These are phyloP conservation scores for Fusarium globosum DNA, from an alignment of 2,329 filamentous ascomycete genomes.

Conservation along the genomic window DNA sequence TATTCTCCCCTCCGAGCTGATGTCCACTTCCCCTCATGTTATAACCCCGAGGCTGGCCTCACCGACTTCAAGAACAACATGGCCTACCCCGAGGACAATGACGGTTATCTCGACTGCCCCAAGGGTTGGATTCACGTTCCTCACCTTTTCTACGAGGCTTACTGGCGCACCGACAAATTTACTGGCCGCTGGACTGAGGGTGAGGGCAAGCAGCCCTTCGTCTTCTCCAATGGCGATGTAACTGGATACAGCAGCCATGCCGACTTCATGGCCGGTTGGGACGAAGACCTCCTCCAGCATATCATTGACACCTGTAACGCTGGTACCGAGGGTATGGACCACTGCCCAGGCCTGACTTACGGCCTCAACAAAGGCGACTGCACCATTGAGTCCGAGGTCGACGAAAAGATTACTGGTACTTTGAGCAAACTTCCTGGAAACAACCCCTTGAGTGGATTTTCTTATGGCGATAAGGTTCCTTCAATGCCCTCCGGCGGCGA, in stretches of 20 bases:
- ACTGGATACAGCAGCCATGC: slow-evolving; percentile 78
- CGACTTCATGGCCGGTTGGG: slow-evolving; percentile 81
- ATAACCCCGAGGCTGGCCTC: slow-evolving; percentile 71
- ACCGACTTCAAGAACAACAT: slow-evolving; percentile 73
- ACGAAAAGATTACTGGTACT: slow-evolving; percentile 58
- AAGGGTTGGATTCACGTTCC: slow-evolving; percentile 65
- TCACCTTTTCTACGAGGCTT: slow-evolving; percentile 69
- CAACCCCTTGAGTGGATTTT: slow-evolving; percentile 65
- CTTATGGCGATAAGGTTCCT: slow-evolving; percentile 50
- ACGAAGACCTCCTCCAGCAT: slow-evolving; percentile 70
- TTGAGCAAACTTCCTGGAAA: slow-evolving; percentile 65
- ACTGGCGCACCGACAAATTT: slow-evolving; percentile 69
- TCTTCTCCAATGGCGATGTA: slow-evolving; percentile 75
- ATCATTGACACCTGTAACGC: slow-evolving; percentile 75
- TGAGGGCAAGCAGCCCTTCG: slow-evolving; percentile 70
- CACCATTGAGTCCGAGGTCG: slow-evolving; percentile 59
- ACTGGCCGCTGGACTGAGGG: slow-evolving; percentile 63
- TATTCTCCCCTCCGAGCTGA: slow-evolving; percentile 72
- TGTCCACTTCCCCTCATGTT: slow-evolving; percentile 79
- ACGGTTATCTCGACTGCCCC: slow-evolving; percentile 66
- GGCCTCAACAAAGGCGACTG: slow-evolving; percentile 65
- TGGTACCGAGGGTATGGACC: slow-evolving; percentile 68
- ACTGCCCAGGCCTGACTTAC: slow-evolving; percentile 68
- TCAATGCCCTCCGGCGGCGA: slow-evolving; percentile 21
- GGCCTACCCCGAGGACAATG: slow-evolving; percentile 65